Evolutionary conservation across 2,329 filamentous ascomycete genomes (phyloP).

Genomic region (Verticillium tricorpus): DNA sequence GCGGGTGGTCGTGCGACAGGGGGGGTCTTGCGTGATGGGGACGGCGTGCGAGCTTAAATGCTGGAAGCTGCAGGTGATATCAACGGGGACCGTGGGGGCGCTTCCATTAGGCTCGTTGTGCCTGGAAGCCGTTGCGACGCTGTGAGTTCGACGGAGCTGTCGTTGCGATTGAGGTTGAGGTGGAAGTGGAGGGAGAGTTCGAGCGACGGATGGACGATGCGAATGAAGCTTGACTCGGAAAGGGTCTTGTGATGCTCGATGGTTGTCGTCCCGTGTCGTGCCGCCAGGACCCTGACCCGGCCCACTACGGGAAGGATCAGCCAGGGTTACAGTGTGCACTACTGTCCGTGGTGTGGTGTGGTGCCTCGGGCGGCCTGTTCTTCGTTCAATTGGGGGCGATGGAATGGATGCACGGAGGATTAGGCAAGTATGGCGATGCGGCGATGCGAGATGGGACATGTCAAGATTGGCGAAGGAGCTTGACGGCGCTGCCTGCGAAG

Average conservation of each 20-base stretch:
- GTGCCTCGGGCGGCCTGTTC: background rate
- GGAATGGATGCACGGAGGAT: background rate
- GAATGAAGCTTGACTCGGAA: background rate
- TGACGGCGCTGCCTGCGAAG: background rate
- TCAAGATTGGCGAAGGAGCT: background rate
- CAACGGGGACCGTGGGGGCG: background rate
- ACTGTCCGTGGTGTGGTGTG: background rate
- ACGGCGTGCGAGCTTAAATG: slow-evolving; percentile 1
- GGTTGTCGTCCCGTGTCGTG: background rate
- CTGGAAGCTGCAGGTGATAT: background rate
- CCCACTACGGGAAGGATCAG: background rate
- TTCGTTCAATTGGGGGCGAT: background rate
- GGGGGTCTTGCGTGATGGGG: slow-evolving; percentile 21
- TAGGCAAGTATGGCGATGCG: background rate
- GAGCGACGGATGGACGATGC: background rate
- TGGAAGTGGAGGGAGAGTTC: background rate
- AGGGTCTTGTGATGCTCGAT: background rate
- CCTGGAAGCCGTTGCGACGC: background rate
- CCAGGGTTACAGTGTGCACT: background rate
- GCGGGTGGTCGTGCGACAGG: slow-evolving; percentile 9
- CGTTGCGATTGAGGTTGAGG: background rate
- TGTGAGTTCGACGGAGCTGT: background rate
- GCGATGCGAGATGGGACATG: too few species aligned
- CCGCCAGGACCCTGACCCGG: background rate
- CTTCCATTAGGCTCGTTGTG: background rate